These are phyloP conservation scores for Citrus glauca DNA, from an alignment of 345 rosid genomes.

Conservation along the genomic window DNA sequence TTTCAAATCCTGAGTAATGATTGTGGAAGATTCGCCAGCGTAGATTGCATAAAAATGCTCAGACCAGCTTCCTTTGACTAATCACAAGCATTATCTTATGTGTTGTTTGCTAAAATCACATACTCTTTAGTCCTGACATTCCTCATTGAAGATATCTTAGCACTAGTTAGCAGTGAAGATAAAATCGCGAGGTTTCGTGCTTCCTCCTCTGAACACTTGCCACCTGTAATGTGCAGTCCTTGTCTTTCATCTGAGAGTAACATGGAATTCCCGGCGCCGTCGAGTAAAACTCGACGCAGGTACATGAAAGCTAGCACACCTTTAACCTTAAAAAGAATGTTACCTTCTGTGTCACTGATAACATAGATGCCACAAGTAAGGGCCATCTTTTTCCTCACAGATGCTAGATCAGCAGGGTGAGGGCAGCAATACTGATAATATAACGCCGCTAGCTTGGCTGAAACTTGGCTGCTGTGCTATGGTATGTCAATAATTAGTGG, in stretches of 20 bases:
- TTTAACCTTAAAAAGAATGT: slow-evolving; percentile 27
- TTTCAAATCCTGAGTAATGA: slow-evolving; percentile 13
- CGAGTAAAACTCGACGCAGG: slow-evolving; percentile 23
- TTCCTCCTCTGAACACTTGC: slow-evolving; percentile 23
- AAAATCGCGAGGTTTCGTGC: slow-evolving; percentile 9
- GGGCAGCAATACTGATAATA: slow-evolving; percentile 22
- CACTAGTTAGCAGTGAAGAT: slow-evolving; percentile 3
- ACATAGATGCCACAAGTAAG: slow-evolving; percentile 31
- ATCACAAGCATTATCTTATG: slow-evolving; percentile 1
- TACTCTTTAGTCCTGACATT: slow-evolving; percentile 4
- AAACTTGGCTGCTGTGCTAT: background rate
- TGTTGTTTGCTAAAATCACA: slow-evolving; percentile 18
- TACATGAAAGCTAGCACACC: slow-evolving; percentile 15
- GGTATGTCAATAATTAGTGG: too few species aligned
- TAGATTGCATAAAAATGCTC: slow-evolving; percentile 13
- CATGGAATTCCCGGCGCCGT: slow-evolving; percentile 26
- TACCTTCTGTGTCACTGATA: slow-evolving; percentile 30
- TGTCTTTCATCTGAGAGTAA: slow-evolving; percentile 30
- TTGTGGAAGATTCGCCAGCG: slow-evolving; percentile 6
- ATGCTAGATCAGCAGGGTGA: slow-evolving; percentile 25
- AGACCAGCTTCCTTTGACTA: slow-evolving; percentile 22
- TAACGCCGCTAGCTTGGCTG: slow-evolving; percentile 6
- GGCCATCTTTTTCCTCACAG: slow-evolving; percentile 29
- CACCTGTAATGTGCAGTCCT: slow-evolving; percentile 23
- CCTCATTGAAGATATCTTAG: slow-evolving; percentile 2